phyloP scores from a whole-genome alignment of 2,329 filamentous ascomycete species.

The Verruconis gallopava region DNA sequence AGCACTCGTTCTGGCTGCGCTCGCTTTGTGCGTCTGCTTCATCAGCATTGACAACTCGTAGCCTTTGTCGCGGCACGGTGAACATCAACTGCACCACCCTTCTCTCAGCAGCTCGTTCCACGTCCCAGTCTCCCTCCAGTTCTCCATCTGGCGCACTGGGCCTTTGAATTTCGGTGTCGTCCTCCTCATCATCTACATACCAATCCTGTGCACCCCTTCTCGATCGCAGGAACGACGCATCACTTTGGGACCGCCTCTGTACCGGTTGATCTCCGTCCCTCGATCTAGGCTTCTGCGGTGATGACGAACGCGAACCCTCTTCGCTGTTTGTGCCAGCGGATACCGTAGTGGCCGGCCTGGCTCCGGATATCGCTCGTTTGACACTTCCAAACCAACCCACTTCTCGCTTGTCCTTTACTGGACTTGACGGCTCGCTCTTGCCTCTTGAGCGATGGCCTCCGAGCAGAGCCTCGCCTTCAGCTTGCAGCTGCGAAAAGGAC shows the following conservation, averaged over 20 bases:
- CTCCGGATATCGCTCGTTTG: constrained; percentile 39
- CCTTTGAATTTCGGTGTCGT: constrained; percentile 12
- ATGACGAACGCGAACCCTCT: not conserved
- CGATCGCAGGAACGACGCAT: constrained; percentile 35
- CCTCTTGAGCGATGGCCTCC: constrained; percentile 19
- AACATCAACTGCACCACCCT: constrained; percentile 58
- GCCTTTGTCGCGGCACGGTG: constrained; percentile 73
- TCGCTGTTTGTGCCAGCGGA: not conserved
- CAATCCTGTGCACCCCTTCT: constrained; percentile 41
- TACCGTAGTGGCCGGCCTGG: not conserved
- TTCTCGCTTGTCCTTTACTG: constrained; percentile 20
- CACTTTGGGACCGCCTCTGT: constrained; percentile 34
- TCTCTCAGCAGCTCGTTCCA: constrained; percentile 33
- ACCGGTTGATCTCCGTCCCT: constrained; percentile 5
- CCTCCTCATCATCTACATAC: constrained; percentile 16
- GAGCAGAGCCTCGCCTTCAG: constrained; percentile 40
- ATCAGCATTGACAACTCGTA: constrained; percentile 70
- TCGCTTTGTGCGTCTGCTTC: constrained; percentile 32
- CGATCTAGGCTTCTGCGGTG: not conserved
- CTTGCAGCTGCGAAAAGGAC: constrained; percentile 35
- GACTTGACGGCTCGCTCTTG: constrained; percentile 20
- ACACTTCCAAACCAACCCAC: constrained; percentile 56
- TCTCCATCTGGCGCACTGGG: constrained; percentile 14
- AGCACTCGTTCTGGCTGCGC: constrained; percentile 5
- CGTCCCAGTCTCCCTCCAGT: constrained; percentile 37